A percentile compares a stretch with the other conserved stretches of the same genome.
These are phyloP conservation scores for Ophiocordyceps australis DNA, from an alignment of 2,329 filamentous ascomycete species.

Conservation along the genomic window DNA sequence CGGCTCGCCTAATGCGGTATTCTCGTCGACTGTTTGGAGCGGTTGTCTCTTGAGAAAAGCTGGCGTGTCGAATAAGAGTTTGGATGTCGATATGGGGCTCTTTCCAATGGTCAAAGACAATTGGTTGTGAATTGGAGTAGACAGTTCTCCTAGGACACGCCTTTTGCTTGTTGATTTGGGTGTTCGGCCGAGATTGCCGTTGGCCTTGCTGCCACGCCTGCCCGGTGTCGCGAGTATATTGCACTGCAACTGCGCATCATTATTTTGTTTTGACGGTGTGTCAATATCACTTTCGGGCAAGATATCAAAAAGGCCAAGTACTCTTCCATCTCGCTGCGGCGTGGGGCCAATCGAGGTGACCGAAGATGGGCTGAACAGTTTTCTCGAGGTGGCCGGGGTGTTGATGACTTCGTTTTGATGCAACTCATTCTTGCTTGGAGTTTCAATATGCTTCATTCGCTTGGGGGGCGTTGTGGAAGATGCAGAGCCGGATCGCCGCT, in stretches of 20 bases:
- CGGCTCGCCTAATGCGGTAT: slow-evolving; percentile 27
- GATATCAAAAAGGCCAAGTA: slow-evolving; percentile 62
- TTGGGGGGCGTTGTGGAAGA: slow-evolving; percentile 31
- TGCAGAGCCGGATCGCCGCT: slow-evolving; percentile 19
- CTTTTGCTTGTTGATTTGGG: slow-evolving; percentile 40
- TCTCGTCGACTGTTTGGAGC: slow-evolving; percentile 36
- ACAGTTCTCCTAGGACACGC: slow-evolving; percentile 42
- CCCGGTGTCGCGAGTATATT: slow-evolving; percentile 25
- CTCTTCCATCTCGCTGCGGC: slow-evolving; percentile 59
- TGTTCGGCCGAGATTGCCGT: slow-evolving; percentile 18
- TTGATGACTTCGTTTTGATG: slow-evolving; percentile 25
- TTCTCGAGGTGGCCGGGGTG: slow-evolving; percentile 38
- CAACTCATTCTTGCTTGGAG: slow-evolving; percentile 22
- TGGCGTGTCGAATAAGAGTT: slow-evolving; percentile 48
- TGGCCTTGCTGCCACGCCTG: slow-evolving; percentile 16
- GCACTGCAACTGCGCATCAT: slow-evolving; percentile 5
- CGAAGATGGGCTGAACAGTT: slow-evolving; percentile 38
- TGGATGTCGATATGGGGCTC: slow-evolving; percentile 32
- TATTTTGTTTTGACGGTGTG: slow-evolving; percentile 27
- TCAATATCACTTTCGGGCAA: slow-evolving; percentile 31
- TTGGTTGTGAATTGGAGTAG: slow-evolving; percentile 35
- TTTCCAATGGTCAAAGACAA: slow-evolving; percentile 15
- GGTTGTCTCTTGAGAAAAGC: slow-evolving; percentile 40
- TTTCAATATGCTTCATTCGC: slow-evolving; percentile 24
- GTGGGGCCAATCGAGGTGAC: slow-evolving; percentile 56